Percentiles rank a stretch among this genome's conserved stretches.
phyloP scores from a whole-genome alignment of 2,329 filamentous ascomycete species.

The Teratosphaeria zuluensis region DNA sequence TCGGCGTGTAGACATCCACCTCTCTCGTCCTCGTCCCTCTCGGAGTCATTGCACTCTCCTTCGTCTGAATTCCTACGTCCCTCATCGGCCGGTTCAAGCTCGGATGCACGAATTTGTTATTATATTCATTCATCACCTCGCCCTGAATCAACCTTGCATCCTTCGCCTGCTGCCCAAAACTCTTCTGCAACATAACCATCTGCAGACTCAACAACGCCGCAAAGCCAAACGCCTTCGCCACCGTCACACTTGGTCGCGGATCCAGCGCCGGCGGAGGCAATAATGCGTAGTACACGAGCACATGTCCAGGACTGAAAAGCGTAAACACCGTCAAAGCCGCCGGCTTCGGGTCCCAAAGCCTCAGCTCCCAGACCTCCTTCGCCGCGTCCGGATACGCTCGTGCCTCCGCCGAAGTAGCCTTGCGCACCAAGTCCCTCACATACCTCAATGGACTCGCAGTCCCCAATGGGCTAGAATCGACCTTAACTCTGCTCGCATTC shows the following conservation, averaged over 20 bases:
- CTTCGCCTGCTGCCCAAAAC: conserved; percentile 75
- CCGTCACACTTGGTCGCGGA: conserved; percentile 71
- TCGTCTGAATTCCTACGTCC: conserved; percentile 71
- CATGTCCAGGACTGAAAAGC: conserved; percentile 84
- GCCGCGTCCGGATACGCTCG: conserved; percentile 73
- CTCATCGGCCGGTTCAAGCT: conserved; percentile 71
- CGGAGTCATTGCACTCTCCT: conserved; percentile 28
- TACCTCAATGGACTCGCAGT: conserved; percentile 70
- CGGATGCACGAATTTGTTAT: conserved; percentile 90
- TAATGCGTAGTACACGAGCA: conserved; percentile 82
- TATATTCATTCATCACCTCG: conserved; percentile 90
- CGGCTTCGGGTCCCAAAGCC: conserved; percentile 86
- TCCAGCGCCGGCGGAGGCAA: conserved; percentile 69
- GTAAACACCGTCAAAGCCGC: conserved; percentile 75
- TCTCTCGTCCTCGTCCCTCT: conserved; percentile 28
- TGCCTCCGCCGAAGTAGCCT: conserved; percentile 58
- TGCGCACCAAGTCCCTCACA: conserved; percentile 56
- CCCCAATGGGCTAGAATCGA: conserved; percentile 65
- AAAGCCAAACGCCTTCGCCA: conserved; percentile 72
- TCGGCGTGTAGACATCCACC: conserved; percentile 54
- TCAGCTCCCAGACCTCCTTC: conserved; percentile 88
- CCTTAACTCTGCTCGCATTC: conserved; percentile 77
- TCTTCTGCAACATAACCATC: conserved; percentile 61
- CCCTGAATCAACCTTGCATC: conserved; percentile 77
- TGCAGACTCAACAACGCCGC: conserved; percentile 67